Percentiles rank a stretch among this genome's conserved stretches.
Conservation (phyloP, 805 yeast genomes). For the Yarrowia deformans region DNA sequence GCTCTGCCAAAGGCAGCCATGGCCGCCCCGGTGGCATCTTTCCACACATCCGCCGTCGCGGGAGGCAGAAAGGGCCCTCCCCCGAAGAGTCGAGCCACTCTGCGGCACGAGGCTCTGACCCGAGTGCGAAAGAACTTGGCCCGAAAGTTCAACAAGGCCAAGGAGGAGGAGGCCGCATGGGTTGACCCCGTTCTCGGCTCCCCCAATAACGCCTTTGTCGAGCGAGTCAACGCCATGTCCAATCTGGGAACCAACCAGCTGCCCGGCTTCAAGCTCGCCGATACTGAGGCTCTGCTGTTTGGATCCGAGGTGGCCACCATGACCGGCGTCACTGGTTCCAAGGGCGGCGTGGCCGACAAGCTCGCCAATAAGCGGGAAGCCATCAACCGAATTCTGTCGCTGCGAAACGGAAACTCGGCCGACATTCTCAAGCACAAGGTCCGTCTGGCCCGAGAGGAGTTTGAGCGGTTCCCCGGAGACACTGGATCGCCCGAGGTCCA, state of each 20-base stretch:
- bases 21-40: constrained; percentile 22
- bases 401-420: constrained; percentile 69
- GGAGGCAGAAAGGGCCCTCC: constrained; percentile 23
- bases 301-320: constrained; percentile 76
- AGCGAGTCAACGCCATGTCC: constrained; percentile 69
- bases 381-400: constrained; percentile 70
- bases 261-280: constrained; percentile 63
- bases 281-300: constrained; percentile 75
- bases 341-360: constrained; percentile 52
- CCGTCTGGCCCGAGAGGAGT: constrained; percentile 75
- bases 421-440: constrained; percentile 68
- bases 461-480: constrained; percentile 84
- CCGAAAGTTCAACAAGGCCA: constrained; percentile 44
- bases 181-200: constrained; percentile 89
- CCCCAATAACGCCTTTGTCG: constrained; percentile 68
- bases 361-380: constrained; percentile 66
- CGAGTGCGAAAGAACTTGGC: constrained; percentile 48
- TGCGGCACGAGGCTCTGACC: constrained; percentile 28
- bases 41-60: constrained; percentile 34
- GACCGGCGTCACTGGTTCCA: constrained; percentile 48
- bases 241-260: constrained; percentile 71
- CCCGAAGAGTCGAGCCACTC: constrained; percentile 24
- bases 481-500: constrained; percentile 96
- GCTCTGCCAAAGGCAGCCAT: constrained; percentile 27
- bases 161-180: constrained; percentile 44